Base-by-base conservation (phyloP, 345 rosid genomes). In the Rhodamnia rubescens region DNA sequence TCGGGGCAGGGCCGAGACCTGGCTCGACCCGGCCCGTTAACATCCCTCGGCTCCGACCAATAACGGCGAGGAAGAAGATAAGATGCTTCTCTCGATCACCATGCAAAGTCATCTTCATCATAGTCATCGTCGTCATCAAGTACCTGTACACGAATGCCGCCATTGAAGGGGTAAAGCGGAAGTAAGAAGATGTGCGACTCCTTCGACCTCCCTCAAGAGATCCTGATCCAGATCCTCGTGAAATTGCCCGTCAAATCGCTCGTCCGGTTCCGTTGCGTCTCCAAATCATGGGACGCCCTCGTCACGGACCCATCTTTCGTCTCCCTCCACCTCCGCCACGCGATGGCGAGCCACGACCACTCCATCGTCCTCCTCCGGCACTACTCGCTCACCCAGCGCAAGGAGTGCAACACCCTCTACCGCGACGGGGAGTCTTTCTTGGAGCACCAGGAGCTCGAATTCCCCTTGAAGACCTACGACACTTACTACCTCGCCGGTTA, bases 251-350 rank as follows among this genome's bases (percentile, higher is more conserved):
- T 18, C 80, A 84, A 80, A 42, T 87, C 88, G 9, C 88, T 87
- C 61, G 59, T 53, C 36, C 54, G 88, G 15, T 84, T 87, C 88
- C 81, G 84, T 16, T 81, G 84, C 86, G 88, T 87, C 42, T 87
- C 84, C 84, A 87, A 42, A 29, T 57, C 88, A 8, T 87, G 88
- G 88, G 10, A 59, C 36, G 50, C 86, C 58, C 80, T 84, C 84
- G 53, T 87, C 74, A 57, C 88, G 53, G 40, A 55, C 42, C 88
- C 51, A 13, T 52, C 13, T 8, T 87, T 87, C 85, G 59, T 87
- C 59, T 81, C 84, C 53, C 53, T 36, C 74, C 86, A 87, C 12
- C 59, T 51, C 47, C 11, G 58, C 52, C 84, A 13, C 55, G 81
- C 86, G n/a, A 13, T 40, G 58, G 59, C 32, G 47, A 9, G 24